Evolutionary conservation across 192 early-diverging fungal genomes (phyloP), one percentile per base, ranked within the genome.

Genomic region (Umbelopsis ramanniana): DNA sequence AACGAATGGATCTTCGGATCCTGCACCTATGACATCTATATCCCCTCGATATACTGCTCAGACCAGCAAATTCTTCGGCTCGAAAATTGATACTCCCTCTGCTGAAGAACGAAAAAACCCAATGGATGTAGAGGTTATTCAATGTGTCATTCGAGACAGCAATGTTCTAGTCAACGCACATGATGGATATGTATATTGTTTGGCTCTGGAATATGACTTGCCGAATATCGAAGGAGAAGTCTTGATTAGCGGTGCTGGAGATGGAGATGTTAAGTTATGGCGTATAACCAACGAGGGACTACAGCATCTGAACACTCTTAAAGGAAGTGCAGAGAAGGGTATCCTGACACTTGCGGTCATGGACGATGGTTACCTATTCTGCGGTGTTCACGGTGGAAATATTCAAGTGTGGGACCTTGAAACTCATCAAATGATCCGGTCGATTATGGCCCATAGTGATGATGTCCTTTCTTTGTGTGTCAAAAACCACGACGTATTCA

Each of bases 361-460:
- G 43, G 83, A 87, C 53, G 90, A 91, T 63, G 91, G 86, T 7
- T 85, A 90, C 48, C 75, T 93, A 69, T 91, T 91, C 46, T 89
- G 88, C 69, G 92, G 92, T 67, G 83, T 88, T 38, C 92, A 93
- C 83, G 88, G 84, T 70, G 92, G 92, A 69, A 82, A 80, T 43
- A 86, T 93, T 63, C 84, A 88, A 73, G 82, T 83, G 21, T 93
- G 90, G 84, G 92, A 93, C 70, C 72, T 93, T 10, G 92, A 93
- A 74, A 93, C 92, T 1, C 68, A 78, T 66, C 79, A 81, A 72
- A 72, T 81, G 72, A 84, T 88, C 19, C 77, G 86, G 21, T 83
- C 83, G 3, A 70, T 88, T 22, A 83, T 88, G 80, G 86, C 84
- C 12, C 86, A 88, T 70, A 35, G 76, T 78, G 86, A 84, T 69